Base-by-base conservation (phyloP, 306 rosid species). In the Lathyrus aphaca region DNA sequence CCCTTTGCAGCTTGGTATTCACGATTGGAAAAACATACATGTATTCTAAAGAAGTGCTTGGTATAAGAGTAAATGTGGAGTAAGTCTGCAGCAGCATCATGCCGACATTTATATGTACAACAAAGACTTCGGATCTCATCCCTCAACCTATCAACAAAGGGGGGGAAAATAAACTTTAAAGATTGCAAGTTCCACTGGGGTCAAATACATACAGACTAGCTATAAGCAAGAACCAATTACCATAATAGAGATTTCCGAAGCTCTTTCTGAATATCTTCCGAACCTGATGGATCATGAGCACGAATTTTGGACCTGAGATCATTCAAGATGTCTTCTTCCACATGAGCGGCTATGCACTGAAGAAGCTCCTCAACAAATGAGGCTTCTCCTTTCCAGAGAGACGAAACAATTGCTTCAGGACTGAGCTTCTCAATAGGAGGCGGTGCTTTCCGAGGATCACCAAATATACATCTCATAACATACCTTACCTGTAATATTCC, bases 41-140 rank as follows among this genome's bases (percentile, higher is more conserved):
- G 87, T 91, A 91, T 85, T 83, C 95, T 91, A 87, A 87, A 82
- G 83, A 89, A 95, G 80, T 87, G 79, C 69, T 86, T 83, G 70
- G 95, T 95, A 76, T 85, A 86, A 74, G 97, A 97, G 55, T 91
- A 95, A 73, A 87, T 87, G 85, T 95, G 99, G 78, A 95, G 91
- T 79, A 95, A 82, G 86, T 95, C 99, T 55, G 99, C 99, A 71
- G 99, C 96, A 69, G 99, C 99, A 75, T 95, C 99, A 55, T 95
- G 87, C 83, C 96, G 95, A 69, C 97, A 89, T 85, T 82, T 95
- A 87, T 91, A 89, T 80, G 99, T 86, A 87, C 97, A 95, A 55
- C 84, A 84, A 80, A 95, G 88, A 83, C 81, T 72, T 68, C 95
- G 85, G 79, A 95, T 88, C 84, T 95, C 99, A 15, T 91, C 99